These are phyloP conservation scores for Pharus latifolius DNA, from an alignment of 176 grass and related monocot genomes.

Conservation along the genomic window DNA sequence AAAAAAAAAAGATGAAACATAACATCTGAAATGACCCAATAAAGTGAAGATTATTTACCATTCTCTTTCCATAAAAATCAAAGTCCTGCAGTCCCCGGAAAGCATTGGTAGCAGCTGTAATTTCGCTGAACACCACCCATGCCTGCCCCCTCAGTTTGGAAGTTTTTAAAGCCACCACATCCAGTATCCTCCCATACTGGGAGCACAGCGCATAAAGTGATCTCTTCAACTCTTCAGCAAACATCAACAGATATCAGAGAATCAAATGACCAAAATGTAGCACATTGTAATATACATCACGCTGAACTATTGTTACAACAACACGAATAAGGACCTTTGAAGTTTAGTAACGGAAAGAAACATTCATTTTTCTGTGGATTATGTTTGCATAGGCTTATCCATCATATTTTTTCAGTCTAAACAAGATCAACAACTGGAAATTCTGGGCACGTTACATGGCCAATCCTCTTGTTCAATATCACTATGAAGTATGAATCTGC, in stretches of 20 bases:
- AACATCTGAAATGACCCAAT: background rate
- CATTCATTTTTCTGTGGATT: background rate
- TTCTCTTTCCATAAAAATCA: slow-evolving; percentile 87
- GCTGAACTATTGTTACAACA: background rate
- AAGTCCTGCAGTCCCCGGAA: slow-evolving; percentile 91
- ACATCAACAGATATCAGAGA: background rate
- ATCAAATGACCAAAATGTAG: background rate
- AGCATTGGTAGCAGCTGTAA: slow-evolving; percentile 84
- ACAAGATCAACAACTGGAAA: no score
- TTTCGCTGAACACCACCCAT: slow-evolving; percentile 85
- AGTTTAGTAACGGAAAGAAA: background rate
- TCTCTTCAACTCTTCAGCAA: slow-evolving; percentile 66
- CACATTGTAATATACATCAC: background rate
- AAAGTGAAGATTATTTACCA: slow-evolving; percentile 37
- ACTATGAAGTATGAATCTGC: no score
- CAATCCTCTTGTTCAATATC: no score
- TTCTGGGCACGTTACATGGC: no score
- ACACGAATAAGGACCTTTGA: background rate
- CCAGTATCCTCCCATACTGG: slow-evolving; percentile 93
- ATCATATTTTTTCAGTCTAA: background rate
- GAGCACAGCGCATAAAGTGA: slow-evolving; percentile 91
- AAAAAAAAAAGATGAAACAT: background rate
- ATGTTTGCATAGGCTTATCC: background rate
- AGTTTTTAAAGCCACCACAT: slow-evolving; percentile 88
- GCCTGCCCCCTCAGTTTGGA: slow-evolving; percentile 89